Base-by-base conservation (phyloP, 106 monocot species). In the Allium sativum region DNA sequence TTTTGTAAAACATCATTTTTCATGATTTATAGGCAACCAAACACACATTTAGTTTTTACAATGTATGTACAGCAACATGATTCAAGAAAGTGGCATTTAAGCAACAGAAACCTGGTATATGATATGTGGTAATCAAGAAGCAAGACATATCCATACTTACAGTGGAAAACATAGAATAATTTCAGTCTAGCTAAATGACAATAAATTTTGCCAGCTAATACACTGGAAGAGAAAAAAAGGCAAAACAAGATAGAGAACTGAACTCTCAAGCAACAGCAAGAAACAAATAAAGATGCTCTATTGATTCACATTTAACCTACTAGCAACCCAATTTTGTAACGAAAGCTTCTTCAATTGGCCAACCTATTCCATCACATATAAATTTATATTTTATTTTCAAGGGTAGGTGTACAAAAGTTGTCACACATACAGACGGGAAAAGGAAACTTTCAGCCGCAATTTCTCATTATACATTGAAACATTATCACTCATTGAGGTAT, bases 361-460 rank as follows among this genome's bases (percentile, higher is more conserved):
- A 4, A 8, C 48, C 11, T 15, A 50, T 12, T 50, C 48, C 15
- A 50, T 15, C 48, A 50, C 15, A 50, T 3, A 50, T 15, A 50
- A 50, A 15, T 50, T 15, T 47, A 48, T 62, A 44, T 62, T 47
- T 62, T 62, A n/a, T 43, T 8, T 44, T 18, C 60, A 4, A 44
- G 60, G 44, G 47, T 62, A 46, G 62, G 62, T 62, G 46, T 48
- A 44, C 62, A 62, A 62, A 48, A 62, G 47, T 52, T 65, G 51
- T 41, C 64, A 65, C 51, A 46, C 31, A 31, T 31, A 31, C 31
- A 5, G 31, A 31, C 31, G 31, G 5, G 5, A 31, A 63, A 46
- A 48, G 21, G 22, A 12, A 17, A 8, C 31, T 31, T 31, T 3
- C 31, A 50, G 48, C 48, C 48, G 48, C 48, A 50, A 50, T 50